phyloP scores from a whole-genome alignment of 2,329 filamentous ascomycete species.

The Pyrenochaeta sp. region DNA sequence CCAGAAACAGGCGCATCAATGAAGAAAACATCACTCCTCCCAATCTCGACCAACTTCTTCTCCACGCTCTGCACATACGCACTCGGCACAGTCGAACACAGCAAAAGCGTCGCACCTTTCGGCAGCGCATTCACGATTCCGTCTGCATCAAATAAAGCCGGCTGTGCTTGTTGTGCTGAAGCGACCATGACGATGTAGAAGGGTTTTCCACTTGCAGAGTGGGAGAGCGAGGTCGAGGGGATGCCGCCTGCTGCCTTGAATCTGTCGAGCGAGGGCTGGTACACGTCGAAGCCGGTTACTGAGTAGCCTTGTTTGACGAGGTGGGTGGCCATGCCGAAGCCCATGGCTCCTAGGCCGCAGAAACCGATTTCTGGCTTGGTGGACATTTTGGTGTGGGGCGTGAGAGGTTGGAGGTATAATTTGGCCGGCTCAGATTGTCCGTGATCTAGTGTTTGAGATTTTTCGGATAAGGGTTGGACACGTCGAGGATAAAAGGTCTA shows the following conservation, averaged over 20 bases:
- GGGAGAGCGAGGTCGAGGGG: slow-evolving; percentile 66
- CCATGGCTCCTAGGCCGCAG: slow-evolving; percentile 82
- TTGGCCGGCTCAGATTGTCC: background rate
- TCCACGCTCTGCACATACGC: slow-evolving; percentile 70
- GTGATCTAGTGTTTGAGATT: no score
- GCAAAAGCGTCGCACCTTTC: slow-evolving; percentile 66
- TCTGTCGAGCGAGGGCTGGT: slow-evolving; percentile 69
- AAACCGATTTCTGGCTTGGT: slow-evolving; percentile 66
- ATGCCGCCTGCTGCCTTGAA: slow-evolving; percentile 71
- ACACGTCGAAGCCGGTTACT: slow-evolving; percentile 78
- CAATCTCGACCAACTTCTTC: slow-evolving; percentile 62
- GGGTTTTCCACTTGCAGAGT: slow-evolving; percentile 66
- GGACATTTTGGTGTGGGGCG: slow-evolving; percentile 29
- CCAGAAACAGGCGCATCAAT: slow-evolving; percentile 79
- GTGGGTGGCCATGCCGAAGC: slow-evolving; percentile 81
- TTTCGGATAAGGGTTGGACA: background rate
- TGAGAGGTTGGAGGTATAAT: background rate
- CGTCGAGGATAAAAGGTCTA: background rate
- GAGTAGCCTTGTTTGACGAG: slow-evolving; percentile 72
- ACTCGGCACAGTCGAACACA: slow-evolving; percentile 76
- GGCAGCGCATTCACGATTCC: slow-evolving; percentile 61
- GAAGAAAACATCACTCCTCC: slow-evolving; percentile 69
- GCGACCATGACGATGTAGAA: slow-evolving; percentile 80
- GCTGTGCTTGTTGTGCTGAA: slow-evolving; percentile 72
- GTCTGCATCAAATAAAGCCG: slow-evolving; percentile 69